Evolutionary conservation across 371 early-diverging fungal genomes (phyloP), one percentile per base, ranked within the genome.

Genomic region (Mortierella sp.): DNA sequence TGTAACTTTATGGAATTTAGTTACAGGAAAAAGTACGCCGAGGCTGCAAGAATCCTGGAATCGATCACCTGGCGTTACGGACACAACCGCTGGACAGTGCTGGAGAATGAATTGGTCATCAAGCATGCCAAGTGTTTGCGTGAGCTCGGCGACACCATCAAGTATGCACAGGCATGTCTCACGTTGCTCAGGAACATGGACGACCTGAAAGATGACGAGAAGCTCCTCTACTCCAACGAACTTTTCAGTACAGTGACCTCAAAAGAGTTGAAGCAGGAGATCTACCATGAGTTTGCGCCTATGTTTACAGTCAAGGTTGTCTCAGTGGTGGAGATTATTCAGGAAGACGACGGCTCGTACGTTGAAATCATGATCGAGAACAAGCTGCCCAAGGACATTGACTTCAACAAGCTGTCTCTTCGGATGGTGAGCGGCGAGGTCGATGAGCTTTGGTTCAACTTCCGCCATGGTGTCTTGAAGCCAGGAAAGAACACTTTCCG

Each of bases 91-190:
- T 96, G 96, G 96, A 89, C 91, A 29, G 84, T 90, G 0, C 92
- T 96, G 44, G 96, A 97, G 74, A 91, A 93, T 65, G 89, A 90
- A 46, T 76, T 97, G n/a, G 84, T 95, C 27, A 91, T 93, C 76
- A 94, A 94, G 74, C 92, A 95, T 48, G 94, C 96, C 0, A 90
- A 90, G 65, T 94, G 96, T 49, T 90, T 94, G 72, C 89, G 90
- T 54, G 88, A 92, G 58, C 84, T 95, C 21, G 92, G 92, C 2
- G 90, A 90, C 58, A 88, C 79, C 16, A 54, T 76, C 75, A 90
- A 89, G 43, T 92, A 94, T 77, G 90, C 95, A 0, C 90, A 94
- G 75, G 91, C 93, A 0, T 88, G 93, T 41, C 79, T 94, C 51
- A 89, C 93, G 1, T 76, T 95, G 24, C 75, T 94, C 55, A 90